phyloP scores from a whole-genome alignment of 768 basidiomycete species.

The Lactarius vividus region DNA sequence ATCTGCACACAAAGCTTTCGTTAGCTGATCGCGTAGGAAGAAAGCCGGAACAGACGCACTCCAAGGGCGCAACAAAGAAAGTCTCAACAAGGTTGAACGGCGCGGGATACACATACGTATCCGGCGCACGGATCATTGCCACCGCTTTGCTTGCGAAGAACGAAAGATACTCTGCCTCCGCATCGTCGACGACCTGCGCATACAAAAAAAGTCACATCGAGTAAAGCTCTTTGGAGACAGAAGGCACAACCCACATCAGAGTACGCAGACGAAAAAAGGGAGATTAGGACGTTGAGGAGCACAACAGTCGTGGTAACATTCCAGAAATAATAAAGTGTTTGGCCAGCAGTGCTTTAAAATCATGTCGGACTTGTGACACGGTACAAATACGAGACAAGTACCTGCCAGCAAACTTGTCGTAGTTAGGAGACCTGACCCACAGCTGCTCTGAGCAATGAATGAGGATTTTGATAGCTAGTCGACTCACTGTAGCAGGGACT shows the following conservation, averaged over 20 bases:
- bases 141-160: slow-evolving; percentile 89
- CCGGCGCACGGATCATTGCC: slow-evolving; percentile 81
- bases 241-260: slow-evolving; percentile 59
- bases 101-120: slow-evolving; percentile 82
- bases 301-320: slow-evolving; percentile 80
- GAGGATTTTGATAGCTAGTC: not conserved
- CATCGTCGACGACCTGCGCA: slow-evolving; percentile 69
- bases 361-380: slow-evolving; percentile 1
- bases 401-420: slow-evolving; percentile 23
- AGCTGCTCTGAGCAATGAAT: not conserved
- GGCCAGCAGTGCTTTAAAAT: slow-evolving; percentile 47
- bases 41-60: slow-evolving; percentile 50
- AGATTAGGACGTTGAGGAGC: slow-evolving; percentile 90
- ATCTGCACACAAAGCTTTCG: slow-evolving; percentile 6
- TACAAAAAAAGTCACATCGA: slow-evolving; percentile 1
- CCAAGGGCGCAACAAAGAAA: slow-evolving; percentile 77
- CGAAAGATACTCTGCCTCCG: slow-evolving; percentile 85
- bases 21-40: not conserved
- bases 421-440: slow-evolving; percentile 10
- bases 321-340: slow-evolving; percentile 83
- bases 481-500: slow-evolving; percentile 76
- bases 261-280: slow-evolving; percentile 92
- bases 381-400: slow-evolving; percentile 4
- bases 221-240: not conserved
- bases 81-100: slow-evolving; percentile 90